phyloP scores from a whole-genome alignment of 169 alveolate genomes.

The Eimeria maxima region DNA sequence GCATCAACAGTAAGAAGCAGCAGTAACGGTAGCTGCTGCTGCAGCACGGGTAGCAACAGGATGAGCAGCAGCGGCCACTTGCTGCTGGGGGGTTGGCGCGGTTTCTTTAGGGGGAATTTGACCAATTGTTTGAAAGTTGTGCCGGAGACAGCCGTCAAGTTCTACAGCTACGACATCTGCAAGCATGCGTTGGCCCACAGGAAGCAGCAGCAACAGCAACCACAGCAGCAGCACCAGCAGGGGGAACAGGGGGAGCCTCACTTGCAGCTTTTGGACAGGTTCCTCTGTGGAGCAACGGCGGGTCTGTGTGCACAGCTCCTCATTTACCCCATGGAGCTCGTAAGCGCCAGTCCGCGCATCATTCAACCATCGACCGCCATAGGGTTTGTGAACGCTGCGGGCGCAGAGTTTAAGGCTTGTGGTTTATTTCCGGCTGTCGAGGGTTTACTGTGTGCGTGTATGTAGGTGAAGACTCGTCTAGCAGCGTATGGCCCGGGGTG shows the following conservation, averaged over 20 bases:
- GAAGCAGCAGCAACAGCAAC: constrained; percentile 56
- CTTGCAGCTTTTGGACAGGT: constrained; percentile 82
- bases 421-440: not conserved
- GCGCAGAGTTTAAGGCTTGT: not conserved
- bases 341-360: constrained; percentile 55
- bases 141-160: constrained; percentile 85
- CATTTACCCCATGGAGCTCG: constrained; percentile 87
- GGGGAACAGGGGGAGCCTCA: constrained; percentile 46
- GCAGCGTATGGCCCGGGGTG: constrained; percentile 84
- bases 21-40: constrained; percentile 8
- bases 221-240: constrained; percentile 37
- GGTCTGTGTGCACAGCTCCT: constrained; percentile 85
- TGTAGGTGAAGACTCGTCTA: constrained; percentile 86
- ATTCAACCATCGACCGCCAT: not conserved
- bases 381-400: not conserved
- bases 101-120: constrained; percentile 86
- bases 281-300: constrained; percentile 84
- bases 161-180: constrained; percentile 83
- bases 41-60: constrained; percentile 38
- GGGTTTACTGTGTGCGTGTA: not conserved
- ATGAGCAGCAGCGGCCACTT: constrained; percentile 49
- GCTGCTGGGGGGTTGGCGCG: constrained; percentile 81
- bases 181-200: constrained; percentile 71
- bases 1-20: not conserved
- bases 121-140: constrained; percentile 85